Conservation (phyloP, 1,139 yeast species). For the Candida frijolesensis region DNA sequence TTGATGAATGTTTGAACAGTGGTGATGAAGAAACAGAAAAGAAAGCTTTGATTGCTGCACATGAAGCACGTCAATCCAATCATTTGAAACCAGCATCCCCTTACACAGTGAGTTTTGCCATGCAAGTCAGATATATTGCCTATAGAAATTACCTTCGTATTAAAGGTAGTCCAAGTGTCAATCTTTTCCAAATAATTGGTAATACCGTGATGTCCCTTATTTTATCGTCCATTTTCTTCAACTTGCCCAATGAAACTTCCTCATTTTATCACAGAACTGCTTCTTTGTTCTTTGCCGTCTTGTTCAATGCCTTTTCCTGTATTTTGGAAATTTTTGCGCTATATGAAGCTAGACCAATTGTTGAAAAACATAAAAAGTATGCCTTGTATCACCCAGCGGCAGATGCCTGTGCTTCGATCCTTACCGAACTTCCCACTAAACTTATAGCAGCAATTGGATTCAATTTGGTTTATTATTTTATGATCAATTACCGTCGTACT, state of each 20-base stretch:
- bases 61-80: slow-evolving; percentile 59
- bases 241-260: slow-evolving; percentile 45
- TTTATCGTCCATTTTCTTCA: slow-evolving; percentile 68
- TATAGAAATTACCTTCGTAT: slow-evolving; percentile 65
- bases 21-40: slow-evolving; percentile 14
- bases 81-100: slow-evolving; percentile 58
- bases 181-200: slow-evolving; percentile 60
- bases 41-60: slow-evolving; percentile 39
- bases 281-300: slow-evolving; percentile 55
- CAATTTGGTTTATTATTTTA: slow-evolving; percentile 55
- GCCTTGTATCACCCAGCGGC: slow-evolving; percentile 68
- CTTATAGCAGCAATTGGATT: slow-evolving; percentile 45
- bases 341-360: slow-evolving; percentile 59
- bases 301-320: slow-evolving; percentile 59
- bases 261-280: slow-evolving; percentile 64
- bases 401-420: slow-evolving; percentile 59
- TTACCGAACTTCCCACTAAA: slow-evolving; percentile 62
- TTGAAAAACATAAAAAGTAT: slow-evolving; percentile 63
- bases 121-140: slow-evolving; percentile 66
- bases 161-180: slow-evolving; percentile 66
- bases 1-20: slow-evolving; percentile 19
- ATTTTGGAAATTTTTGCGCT: slow-evolving; percentile 60
- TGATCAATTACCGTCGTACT: slow-evolving; percentile 54
- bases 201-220: slow-evolving; percentile 70
- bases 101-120: slow-evolving; percentile 62